Conservation (phyloP, 345 rosid genomes). For the Populus nigra region DNA sequence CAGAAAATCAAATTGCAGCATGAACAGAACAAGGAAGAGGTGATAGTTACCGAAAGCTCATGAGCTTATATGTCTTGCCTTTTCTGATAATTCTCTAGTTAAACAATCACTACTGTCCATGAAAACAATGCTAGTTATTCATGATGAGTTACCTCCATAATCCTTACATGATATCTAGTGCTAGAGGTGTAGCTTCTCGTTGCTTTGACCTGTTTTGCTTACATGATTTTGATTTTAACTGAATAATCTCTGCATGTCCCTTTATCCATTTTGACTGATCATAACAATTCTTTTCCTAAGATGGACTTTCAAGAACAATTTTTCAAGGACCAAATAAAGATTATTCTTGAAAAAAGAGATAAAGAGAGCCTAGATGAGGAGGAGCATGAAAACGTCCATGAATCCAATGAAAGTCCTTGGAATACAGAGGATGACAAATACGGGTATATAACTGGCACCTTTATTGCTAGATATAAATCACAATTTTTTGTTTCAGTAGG, state of each 20-base stretch:
- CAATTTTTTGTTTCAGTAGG: neutral
- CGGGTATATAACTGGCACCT: neutral
- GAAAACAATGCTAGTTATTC: neutral
- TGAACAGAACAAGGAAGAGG: slow-evolving; percentile 71
- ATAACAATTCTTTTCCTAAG: slow-evolving; percentile 26
- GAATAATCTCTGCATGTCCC: neutral
- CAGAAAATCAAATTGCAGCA: slow-evolving; percentile 55
- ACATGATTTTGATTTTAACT: neutral
- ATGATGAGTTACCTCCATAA: neutral
- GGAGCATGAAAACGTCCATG: slow-evolving; percentile 51
- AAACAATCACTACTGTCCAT: neutral
- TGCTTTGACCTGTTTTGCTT: neutral
- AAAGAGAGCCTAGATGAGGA: slow-evolving; percentile 62
- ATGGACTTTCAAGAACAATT: slow-evolving; percentile 63
- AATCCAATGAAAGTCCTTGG: slow-evolving; percentile 26
- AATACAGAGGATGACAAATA: neutral
- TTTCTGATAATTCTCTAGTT: neutral
- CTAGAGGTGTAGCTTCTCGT: neutral
- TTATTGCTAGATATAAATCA: neutral
- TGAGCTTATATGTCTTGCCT: neutral
- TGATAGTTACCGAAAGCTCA: slow-evolving; percentile 7
- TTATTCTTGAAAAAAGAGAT: slow-evolving; percentile 44
- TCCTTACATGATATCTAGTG: neutral
- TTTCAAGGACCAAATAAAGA: slow-evolving; percentile 48
- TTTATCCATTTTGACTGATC: neutral